phyloP scores from a whole-genome alignment of 164 flowering plant species.

The Umbilicus rupestris region DNA sequence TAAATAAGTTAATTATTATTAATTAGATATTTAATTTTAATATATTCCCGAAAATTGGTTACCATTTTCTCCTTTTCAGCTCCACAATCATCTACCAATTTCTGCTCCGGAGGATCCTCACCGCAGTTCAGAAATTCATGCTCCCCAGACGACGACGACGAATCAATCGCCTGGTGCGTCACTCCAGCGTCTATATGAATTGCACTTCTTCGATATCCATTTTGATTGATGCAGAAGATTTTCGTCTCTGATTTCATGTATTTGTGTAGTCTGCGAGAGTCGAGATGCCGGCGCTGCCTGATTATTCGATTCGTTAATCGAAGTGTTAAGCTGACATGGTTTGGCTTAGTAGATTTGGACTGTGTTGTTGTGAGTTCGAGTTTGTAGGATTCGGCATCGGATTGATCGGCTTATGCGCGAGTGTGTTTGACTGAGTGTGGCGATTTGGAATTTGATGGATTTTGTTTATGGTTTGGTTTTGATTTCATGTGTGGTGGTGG shows the following conservation, averaged over 20 bases:
- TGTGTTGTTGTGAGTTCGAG: not conserved
- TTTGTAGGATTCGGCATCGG: conserved; percentile 1
- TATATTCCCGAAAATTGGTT: not conserved
- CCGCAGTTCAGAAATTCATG: not conserved
- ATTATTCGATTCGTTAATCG: not conserved
- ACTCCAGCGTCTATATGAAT: not conserved
- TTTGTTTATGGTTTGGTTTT: not conserved
- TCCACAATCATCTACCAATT: not conserved
- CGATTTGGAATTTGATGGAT: not conserved
- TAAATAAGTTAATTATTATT: not conserved
- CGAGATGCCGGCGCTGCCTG: not conserved
- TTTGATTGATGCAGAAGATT: not conserved
- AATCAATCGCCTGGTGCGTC: not conserved
- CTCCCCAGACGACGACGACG: conserved; percentile 2
- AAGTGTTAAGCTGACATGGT: not conserved
- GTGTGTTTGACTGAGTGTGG: not conserved
- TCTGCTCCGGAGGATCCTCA: not conserved
- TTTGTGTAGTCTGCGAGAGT: not conserved
- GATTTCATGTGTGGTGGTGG: not conserved
- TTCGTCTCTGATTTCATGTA: not conserved
- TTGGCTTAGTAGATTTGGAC: not conserved
- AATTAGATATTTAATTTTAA: not conserved
- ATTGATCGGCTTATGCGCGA: not conserved
- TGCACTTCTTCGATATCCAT: not conserved
- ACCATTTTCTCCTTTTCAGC: not conserved